A percentile compares a stretch with the other conserved stretches of the same genome.
These are phyloP conservation scores for Fusarium dlaminii DNA, from an alignment of 2,329 filamentous ascomycete species.

Conservation along the genomic window DNA sequence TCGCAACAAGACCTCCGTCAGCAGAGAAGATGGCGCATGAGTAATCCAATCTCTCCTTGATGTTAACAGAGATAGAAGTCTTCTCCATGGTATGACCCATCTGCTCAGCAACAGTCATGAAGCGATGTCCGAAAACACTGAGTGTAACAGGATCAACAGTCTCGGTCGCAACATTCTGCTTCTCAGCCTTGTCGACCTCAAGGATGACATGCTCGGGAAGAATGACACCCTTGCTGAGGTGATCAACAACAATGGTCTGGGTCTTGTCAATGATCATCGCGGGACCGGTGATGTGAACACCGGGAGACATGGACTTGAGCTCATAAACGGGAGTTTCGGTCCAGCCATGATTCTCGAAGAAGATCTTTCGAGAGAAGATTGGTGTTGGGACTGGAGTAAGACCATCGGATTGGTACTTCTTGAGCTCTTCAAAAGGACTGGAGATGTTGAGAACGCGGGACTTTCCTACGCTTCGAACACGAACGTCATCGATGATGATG, in stretches of 20 bases:
- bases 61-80: slow-evolving; percentile 79
- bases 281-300: slow-evolving; percentile 58
- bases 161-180: slow-evolving; percentile 26
- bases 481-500: slow-evolving; percentile 55
- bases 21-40: slow-evolving; percentile 81
- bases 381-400: slow-evolving; percentile 23
- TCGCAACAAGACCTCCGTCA: slow-evolving; percentile 52
- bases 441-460: slow-evolving; percentile 38
- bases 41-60: slow-evolving; percentile 82
- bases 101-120: slow-evolving; percentile 85
- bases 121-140: slow-evolving; percentile 79
- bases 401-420: slow-evolving; percentile 13
- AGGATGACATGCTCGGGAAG: slow-evolving; percentile 49
- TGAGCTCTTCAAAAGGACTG: slow-evolving; percentile 39
- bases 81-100: slow-evolving; percentile 82
- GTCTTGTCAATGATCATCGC: slow-evolving; percentile 77
- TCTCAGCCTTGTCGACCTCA: slow-evolving; percentile 41
- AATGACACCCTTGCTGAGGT: slow-evolving; percentile 45
- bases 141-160: slow-evolving; percentile 77
- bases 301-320: slow-evolving; percentile 33
- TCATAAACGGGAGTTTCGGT: slow-evolving; percentile 40
- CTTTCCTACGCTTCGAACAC: slow-evolving; percentile 52
- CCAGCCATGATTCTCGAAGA: slow-evolving; percentile 42
- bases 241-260: slow-evolving; percentile 78
- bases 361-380: slow-evolving; percentile 35